Evolutionary conservation across 176 grass and related monocot genomes (phyloP).

Genomic region (Hsuehochloa calcarea): DNA sequence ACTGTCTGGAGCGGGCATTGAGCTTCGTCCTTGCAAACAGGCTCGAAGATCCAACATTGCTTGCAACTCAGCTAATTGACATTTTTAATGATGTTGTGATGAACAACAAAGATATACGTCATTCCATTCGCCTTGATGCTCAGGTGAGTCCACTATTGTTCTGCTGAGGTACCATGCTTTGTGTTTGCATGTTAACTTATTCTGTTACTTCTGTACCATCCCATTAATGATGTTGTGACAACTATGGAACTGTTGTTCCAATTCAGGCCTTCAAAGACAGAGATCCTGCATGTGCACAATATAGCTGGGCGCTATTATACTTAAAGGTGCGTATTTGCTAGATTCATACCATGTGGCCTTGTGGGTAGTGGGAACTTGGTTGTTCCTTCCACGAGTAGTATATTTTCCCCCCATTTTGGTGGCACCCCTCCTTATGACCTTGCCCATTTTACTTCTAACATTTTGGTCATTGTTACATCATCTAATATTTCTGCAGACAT

Average conservation of each 20-base stretch:
- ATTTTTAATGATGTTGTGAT: constrained; percentile 95
- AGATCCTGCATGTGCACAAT: constrained; percentile 94
- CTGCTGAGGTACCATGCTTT: constrained; percentile 8
- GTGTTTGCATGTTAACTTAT: background rate
- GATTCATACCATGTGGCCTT: background rate
- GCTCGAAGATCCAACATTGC: constrained; percentile 86
- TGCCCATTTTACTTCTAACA: background rate
- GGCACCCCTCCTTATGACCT: background rate
- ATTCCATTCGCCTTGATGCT: constrained; percentile 93
- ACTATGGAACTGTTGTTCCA: constrained; percentile 26
- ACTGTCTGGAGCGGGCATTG: constrained; percentile 77
- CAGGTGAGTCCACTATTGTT: constrained; percentile 50
- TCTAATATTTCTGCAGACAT: background rate
- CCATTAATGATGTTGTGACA: constrained; percentile 8
- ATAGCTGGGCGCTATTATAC: constrained; percentile 95
- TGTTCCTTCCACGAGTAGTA: background rate
- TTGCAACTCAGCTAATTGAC: constrained; percentile 93
- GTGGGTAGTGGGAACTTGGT: background rate
- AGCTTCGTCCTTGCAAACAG: constrained; percentile 90
- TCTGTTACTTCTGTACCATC: constrained; percentile 25
- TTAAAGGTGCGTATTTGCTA: constrained; percentile 58
- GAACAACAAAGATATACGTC: constrained; percentile 69
- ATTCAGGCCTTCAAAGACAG: constrained; percentile 88
- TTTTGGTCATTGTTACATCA: constrained; percentile 1
- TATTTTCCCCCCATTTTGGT: background rate